Base-by-base conservation (phyloP, 768 basidiomycete species). In the Termitomyces sp. region DNA sequence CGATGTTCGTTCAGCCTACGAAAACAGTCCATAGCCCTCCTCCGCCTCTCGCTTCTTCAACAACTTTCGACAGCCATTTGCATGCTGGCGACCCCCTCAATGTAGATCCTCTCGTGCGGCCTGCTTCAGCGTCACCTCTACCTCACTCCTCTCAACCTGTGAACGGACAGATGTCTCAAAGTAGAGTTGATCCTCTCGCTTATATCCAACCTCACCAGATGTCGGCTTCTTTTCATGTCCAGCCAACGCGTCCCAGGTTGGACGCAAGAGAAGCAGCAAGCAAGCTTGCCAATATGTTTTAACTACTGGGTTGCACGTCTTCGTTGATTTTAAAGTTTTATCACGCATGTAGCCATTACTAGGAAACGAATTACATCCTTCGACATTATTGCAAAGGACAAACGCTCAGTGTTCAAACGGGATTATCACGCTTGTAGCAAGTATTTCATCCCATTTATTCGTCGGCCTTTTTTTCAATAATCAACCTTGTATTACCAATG, bases 261-360 rank as follows among this genome's bases (percentile, higher is more conserved):
- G 94, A 97, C 69, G 87, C 93, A 10, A 78, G 87, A 65, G 87
- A 92, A 66, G 91, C 91, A 15, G 92, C 91, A 20, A 90, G 90
- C 68, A 94, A 94, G 70, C 79, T 94, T 56, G 92, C 92, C 7
- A 95, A 94, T 67, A 88, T 91, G 87, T 90, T 92, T 68, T 92
- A 74, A 68, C 29, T 10, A 15, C 39, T 9, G 20, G 16, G 39
- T 18, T 8, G 5, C 0, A 20, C 31, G 29, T 33, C 29, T 55
- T 46, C 13, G 3, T 46, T 33, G 31, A 45, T 49, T 37, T 31
- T 20, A n/a, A 22, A 41, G 37, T 20, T 24, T 26, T n/a, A n/a
- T 28, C 37, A 39, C 20, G 37, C 37, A 37, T 28, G 16, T 18
- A 37, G 37, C 10, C 51, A 39, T n/a, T 6, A 15, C 26, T 34